Percentiles rank a stretch among this genome's conserved stretches.
phyloP scores from a whole-genome alignment of 2,329 filamentous ascomycete species.

The Tolypocladium ovalisporum region DNA sequence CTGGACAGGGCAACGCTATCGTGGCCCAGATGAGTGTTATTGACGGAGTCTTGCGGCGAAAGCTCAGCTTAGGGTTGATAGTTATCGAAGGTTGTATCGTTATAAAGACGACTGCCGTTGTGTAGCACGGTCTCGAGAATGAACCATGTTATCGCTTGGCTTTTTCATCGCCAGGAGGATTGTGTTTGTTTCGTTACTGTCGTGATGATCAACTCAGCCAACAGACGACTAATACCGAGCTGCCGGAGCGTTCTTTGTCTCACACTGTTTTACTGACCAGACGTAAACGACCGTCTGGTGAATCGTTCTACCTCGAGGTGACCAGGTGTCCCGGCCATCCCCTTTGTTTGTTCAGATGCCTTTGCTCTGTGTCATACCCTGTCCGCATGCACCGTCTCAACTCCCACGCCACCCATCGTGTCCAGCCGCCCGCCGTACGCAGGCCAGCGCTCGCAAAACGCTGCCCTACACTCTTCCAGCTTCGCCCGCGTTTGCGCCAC shows the following conservation, averaged over 20 bases:
- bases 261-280: too few species aligned
- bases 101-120: background rate
- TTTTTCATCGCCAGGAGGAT: background rate
- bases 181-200: too few species aligned
- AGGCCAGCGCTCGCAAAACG: background rate
- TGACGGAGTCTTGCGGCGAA: background rate
- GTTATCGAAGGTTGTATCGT: background rate
- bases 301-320: background rate
- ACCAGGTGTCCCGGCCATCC: background rate
- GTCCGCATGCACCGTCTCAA: background rate
- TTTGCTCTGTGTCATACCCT: background rate
- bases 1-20: constrained; percentile 40
- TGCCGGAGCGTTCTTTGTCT: too few species aligned
- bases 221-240: too few species aligned
- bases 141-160: background rate
- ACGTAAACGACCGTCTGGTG: background rate
- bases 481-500: constrained; percentile 5
- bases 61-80: background rate
- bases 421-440: background rate
- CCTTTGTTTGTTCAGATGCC: background rate
- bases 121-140: background rate
- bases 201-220: too few species aligned
- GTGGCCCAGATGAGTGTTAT: background rate
- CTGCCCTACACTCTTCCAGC: constrained; percentile 6
- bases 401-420: background rate